phyloP scores from a whole-genome alignment of 2,329 filamentous ascomycete species.

The Mollisia scopiformis region DNA sequence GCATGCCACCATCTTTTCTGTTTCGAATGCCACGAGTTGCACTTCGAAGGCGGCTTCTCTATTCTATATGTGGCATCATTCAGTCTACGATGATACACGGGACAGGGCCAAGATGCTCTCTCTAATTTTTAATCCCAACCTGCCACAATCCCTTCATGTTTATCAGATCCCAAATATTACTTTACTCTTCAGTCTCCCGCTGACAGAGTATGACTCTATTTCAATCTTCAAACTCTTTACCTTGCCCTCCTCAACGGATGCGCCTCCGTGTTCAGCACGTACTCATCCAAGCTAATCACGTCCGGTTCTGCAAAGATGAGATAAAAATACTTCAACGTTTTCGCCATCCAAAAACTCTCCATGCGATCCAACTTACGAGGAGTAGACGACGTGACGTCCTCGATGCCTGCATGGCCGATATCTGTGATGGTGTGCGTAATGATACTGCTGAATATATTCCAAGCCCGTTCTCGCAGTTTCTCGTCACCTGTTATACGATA shows the following conservation, averaged over 20 bases:
- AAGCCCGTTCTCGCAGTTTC: constrained; percentile 44
- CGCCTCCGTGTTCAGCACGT: constrained; percentile 46
- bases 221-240: no score
- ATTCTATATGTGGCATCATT: no score
- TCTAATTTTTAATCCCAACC: no score
- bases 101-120: no score
- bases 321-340: constrained; percentile 67
- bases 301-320: constrained; percentile 51
- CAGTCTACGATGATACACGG: no score
- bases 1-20: no score
- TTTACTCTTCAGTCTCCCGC: no score
- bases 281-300: constrained; percentile 61
- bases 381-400: constrained; percentile 38
- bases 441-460: constrained; percentile 51
- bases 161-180: neutral
- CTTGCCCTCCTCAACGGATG: constrained; percentile 24
- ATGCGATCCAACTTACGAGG: constrained; percentile 50
- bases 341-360: constrained; percentile 65
- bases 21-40: no score
- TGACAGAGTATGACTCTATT: no score
- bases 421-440: constrained; percentile 44
- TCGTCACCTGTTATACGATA: constrained; percentile 34
- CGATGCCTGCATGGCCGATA: constrained; percentile 45
- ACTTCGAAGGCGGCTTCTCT: no score
- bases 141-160: no score